Evolutionary conservation across 1,284 basidiomycete genomes (phyloP).

Genomic region (Sporisorium graminicola): DNA sequence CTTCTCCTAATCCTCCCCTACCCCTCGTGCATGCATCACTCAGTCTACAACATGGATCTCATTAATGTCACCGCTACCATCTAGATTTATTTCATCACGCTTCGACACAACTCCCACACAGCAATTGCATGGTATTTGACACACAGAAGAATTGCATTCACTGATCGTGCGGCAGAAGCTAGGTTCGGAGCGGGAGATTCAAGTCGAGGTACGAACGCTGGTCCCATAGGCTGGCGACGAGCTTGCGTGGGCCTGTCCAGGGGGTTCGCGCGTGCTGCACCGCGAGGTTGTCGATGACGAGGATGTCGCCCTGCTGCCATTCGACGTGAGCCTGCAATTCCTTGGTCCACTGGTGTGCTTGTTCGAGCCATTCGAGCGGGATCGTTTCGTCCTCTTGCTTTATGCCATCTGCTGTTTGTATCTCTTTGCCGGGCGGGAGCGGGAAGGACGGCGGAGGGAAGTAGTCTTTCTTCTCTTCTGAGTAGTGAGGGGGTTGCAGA

Average conservation of each 20-base stretch:
- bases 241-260: conserved; percentile 45
- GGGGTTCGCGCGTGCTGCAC: conserved; percentile 53
- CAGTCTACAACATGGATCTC: conserved; percentile 1
- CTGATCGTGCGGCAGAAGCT: background rate
- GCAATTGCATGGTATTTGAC: background rate
- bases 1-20: conserved; percentile 50
- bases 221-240: conserved; percentile 53
- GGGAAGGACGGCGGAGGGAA: conserved; percentile 46
- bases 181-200: conserved; percentile 27
- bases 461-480: conserved; percentile 32
- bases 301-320: conserved; percentile 48
- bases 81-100: conserved; percentile 3
- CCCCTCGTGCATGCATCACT: background rate
- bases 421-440: background rate
- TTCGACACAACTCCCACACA: conserved; percentile 10
- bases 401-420: background rate
- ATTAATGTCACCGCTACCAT: conserved; percentile 4
- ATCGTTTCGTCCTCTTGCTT: conserved; percentile 27
- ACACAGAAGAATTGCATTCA: background rate
- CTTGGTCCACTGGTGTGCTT: conserved; percentile 29
- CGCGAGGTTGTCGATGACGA: conserved; percentile 53
- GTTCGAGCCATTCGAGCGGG: conserved; percentile 43
- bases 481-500: conserved; percentile 34
- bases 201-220: conserved; percentile 39
- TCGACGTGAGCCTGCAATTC: conserved; percentile 47